Evolutionary conservation across 2,329 filamentous ascomycete genomes (phyloP).

Genomic region (Aspergillus transmontanensis): DNA sequence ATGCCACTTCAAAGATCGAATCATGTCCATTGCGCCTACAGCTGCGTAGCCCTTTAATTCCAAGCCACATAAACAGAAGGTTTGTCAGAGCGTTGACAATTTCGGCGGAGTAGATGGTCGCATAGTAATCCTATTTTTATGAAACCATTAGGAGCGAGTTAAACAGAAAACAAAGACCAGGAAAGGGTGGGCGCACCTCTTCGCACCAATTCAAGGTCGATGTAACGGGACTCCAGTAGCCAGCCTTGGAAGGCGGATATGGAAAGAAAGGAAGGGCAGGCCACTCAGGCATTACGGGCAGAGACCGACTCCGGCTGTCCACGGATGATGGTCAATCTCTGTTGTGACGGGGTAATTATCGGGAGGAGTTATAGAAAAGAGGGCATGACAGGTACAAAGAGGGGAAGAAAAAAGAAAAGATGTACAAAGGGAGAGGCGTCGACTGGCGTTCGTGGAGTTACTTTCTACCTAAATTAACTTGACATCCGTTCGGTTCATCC

Average conservation of each 20-base stretch:
- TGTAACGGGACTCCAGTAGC: slow-evolving; percentile 71
- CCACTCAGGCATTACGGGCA: slow-evolving; percentile 31
- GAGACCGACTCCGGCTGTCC: slow-evolving; percentile 13
- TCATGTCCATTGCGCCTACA: slow-evolving; percentile 75
- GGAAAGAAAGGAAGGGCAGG: slow-evolving; percentile 36
- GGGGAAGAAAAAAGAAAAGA: neutral
- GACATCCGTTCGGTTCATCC: neutral
- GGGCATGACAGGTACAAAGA: neutral
- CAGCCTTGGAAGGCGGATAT: slow-evolving; percentile 53
- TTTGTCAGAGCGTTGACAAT: slow-evolving; percentile 83
- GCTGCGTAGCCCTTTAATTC: slow-evolving; percentile 72
- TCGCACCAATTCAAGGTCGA: slow-evolving; percentile 79
- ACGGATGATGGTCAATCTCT: slow-evolving; percentile 7
- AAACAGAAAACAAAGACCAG: neutral
- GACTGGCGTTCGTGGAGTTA: neutral
- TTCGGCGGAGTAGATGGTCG: slow-evolving; percentile 74
- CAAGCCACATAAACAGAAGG: slow-evolving; percentile 76
- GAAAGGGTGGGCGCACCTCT: slow-evolving; percentile 55
- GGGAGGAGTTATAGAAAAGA: neutral
- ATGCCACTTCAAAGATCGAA: slow-evolving; percentile 71
- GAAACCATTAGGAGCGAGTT: slow-evolving; percentile 10
- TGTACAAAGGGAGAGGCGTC: neutral
- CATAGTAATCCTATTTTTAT: slow-evolving; percentile 67
- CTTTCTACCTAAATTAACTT: neutral
- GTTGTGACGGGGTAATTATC: too few species aligned